phyloP scores from a whole-genome alignment of 805 yeast genomes.

The Kurtzmaniella fragi region DNA sequence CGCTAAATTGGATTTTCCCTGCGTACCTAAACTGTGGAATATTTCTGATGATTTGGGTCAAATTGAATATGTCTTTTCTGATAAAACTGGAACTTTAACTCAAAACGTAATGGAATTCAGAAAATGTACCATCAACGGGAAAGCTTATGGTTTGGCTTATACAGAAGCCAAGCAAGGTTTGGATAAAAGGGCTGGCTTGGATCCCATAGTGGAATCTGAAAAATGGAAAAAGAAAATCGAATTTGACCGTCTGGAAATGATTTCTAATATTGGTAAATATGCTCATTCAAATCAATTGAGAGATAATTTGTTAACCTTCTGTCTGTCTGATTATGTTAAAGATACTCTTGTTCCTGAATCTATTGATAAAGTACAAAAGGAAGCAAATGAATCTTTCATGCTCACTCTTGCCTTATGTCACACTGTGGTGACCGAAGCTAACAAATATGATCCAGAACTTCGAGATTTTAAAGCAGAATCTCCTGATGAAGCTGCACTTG shows the following conservation, averaged over 20 bases:
- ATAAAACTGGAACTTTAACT: slow-evolving; percentile 80
- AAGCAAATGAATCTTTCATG: slow-evolving; percentile 55
- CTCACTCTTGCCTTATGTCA: slow-evolving; percentile 67
- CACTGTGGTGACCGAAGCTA: slow-evolving; percentile 61
- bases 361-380: slow-evolving; percentile 29
- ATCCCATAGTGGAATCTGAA: slow-evolving; percentile 46
- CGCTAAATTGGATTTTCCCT: slow-evolving; percentile 63
- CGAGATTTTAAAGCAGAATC: slow-evolving; percentile 70
- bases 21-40: slow-evolving; percentile 79
- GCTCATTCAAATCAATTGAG: slow-evolving; percentile 44
- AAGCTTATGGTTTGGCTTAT: slow-evolving; percentile 67
- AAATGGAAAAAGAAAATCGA: slow-evolving; percentile 37
- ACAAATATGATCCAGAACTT: slow-evolving; percentile 31
- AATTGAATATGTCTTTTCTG: slow-evolving; percentile 76
- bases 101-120: slow-evolving; percentile 82
- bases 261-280: slow-evolving; percentile 28
- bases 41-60: slow-evolving; percentile 83
- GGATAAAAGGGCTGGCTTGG: slow-evolving; percentile 60
- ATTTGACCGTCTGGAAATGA: slow-evolving; percentile 45
- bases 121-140: slow-evolving; percentile 66
- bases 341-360: slow-evolving; percentile 42
- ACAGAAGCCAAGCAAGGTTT: slow-evolving; percentile 76
- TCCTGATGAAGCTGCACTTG: slow-evolving; percentile 80
- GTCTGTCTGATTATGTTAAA: slow-evolving; percentile 53
- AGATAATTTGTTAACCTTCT: slow-evolving; percentile 52